Evolutionary conservation across 1,284 basidiomycete species (phyloP), one percentile per base, ranked within the genome.

Genomic region (Testicularia cyperi): DNA sequence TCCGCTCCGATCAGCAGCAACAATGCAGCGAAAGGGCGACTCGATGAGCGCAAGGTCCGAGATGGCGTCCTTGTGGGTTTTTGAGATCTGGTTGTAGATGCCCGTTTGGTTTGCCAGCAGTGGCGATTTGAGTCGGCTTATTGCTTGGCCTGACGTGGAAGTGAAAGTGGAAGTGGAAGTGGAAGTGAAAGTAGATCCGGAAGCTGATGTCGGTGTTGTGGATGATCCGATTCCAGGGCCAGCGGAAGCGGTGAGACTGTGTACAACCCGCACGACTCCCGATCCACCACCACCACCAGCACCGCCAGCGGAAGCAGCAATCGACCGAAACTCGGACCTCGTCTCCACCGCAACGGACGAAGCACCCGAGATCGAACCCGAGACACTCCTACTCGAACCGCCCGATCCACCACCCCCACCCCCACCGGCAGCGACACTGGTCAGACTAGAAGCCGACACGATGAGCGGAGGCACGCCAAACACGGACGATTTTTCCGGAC

Each of bases 1-100:
- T 13, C 74, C 74, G 12, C 47, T 39, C 14, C 66, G 32, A 73
- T 94, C 91, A 3, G 87, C 90, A 56, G 88, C 91, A 9, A 94
- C 83, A 31, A 92, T 82, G 4, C 90, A 88, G 35, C 87, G 81
- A 78, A 92, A 94, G 0, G 90, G 90, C 0, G 86, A 83, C 60
- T 94, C 90, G 41, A 94, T 84, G 55, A 87, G 86, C 0, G 84
- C 83, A 18, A 94, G 76, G 3, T 87, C 84, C 2, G 87, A 89
- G 19, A 95, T 83, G 3, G 88, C 83, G 70, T 94, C 91, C 58
- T 87, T 87, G 70, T 94, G 90, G 6, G 56, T 38, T 14, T 51
- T 40, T 0, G 54, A 26, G 38, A 62, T 49, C 5, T 37, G 30
- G n/a, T 38, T 35, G 10, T 45, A 40, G 4, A 44, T 21, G 6